Evolutionary conservation across 768 basidiomycete species (phyloP).

Genomic region (Tubosaeta brunneosetosa): DNA sequence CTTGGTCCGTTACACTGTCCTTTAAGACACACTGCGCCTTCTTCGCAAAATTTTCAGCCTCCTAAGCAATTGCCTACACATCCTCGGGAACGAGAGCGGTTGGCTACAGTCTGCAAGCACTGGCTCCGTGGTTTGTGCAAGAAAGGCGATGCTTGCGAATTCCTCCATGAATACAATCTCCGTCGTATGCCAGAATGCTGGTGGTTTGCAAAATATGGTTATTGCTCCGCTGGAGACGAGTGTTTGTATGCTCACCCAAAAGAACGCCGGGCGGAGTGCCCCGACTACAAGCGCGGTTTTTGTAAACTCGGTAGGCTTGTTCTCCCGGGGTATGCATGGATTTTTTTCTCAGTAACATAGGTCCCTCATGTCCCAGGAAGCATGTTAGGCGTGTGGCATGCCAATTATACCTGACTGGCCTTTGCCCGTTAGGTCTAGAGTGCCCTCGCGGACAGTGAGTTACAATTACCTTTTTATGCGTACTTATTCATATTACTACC

Average conservation of each 20-base stretch:
- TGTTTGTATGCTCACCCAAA: slow-evolving; percentile 96
- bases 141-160: slow-evolving; percentile 97
- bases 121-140: slow-evolving; percentile 98
- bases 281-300: slow-evolving; percentile 93
- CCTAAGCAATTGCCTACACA: slow-evolving; percentile 78
- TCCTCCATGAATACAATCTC: slow-evolving; percentile 97
- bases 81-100: slow-evolving; percentile 75
- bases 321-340: not conserved
- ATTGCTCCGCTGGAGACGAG: slow-evolving; percentile 95
- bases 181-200: slow-evolving; percentile 98
- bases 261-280: slow-evolving; percentile 87
- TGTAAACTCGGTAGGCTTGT: slow-evolving; percentile 76
- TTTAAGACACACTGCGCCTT: slow-evolving; percentile 85
- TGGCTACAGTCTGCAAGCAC: slow-evolving; percentile 96
- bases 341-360: slow-evolving; percentile 36
- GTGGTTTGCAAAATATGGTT: slow-evolving; percentile 98
- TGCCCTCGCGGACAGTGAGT: slow-evolving; percentile 89
- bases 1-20: slow-evolving; percentile 91
- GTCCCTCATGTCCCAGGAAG: slow-evolving; percentile 85
- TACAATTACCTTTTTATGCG: not conserved
- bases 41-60: slow-evolving; percentile 84
- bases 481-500: slow-evolving; percentile 6
- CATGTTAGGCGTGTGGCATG: slow-evolving; percentile 91
- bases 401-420: slow-evolving; percentile 85
- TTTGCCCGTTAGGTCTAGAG: slow-evolving; percentile 86